These are phyloP conservation scores for Ascocoryne sarcoides DNA, from an alignment of 2,329 filamentous ascomycete genomes.

Conservation along the genomic window DNA sequence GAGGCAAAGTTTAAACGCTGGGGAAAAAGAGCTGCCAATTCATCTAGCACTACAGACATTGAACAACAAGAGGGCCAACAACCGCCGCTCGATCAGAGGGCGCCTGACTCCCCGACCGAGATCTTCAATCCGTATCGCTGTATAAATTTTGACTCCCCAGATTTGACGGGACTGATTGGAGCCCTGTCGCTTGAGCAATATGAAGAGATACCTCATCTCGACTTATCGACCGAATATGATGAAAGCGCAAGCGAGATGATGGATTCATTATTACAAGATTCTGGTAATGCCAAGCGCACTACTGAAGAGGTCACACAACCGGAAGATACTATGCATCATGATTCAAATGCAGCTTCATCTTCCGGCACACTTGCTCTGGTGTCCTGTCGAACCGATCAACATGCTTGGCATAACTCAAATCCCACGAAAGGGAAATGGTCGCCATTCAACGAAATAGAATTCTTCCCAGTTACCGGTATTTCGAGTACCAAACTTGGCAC, in stretches of 20 bases:
- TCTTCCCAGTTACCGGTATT: background rate
- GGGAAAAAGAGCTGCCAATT: background rate
- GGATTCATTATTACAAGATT: background rate
- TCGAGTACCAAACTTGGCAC: background rate
- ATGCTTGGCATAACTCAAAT: too few relatives aligned
- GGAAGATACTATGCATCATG: too few relatives aligned
- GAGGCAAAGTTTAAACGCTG: constrained; percentile 2
- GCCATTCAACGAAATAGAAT: too few relatives aligned
- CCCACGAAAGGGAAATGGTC: too few relatives aligned
- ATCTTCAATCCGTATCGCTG: background rate
- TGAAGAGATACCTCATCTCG: background rate
- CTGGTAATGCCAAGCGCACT: background rate
- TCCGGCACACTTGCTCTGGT: too few relatives aligned
- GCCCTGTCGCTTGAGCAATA: constrained; percentile 1
- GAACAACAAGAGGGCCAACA: too few relatives aligned
- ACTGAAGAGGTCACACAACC: too few relatives aligned
- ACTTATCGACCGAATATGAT: background rate
- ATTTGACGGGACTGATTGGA: constrained; percentile 1
- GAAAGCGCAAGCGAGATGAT: background rate
- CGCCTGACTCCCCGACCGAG: background rate
- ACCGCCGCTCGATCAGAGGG: too few relatives aligned
- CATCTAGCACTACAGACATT: background rate
- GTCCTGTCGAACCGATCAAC: too few relatives aligned
- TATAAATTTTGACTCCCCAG: background rate
- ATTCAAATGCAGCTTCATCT: too few relatives aligned